These are phyloP conservation scores for Coniella vitis DNA, from an alignment of 2,329 filamentous ascomycete genomes.

Conservation along the genomic window DNA sequence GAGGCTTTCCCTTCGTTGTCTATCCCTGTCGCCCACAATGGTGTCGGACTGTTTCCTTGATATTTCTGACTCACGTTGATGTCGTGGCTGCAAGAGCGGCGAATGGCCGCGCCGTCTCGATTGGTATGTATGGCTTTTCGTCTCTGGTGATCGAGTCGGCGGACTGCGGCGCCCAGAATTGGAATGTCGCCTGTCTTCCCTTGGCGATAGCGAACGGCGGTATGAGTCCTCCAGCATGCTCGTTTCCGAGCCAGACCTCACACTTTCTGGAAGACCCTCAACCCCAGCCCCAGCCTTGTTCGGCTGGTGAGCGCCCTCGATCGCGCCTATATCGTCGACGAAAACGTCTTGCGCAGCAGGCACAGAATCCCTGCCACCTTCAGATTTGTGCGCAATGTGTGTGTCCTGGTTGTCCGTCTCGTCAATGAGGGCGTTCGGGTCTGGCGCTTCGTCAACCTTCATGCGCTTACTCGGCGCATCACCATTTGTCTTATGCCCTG, in stretches of 20 bases:
- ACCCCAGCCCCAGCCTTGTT: not conserved
- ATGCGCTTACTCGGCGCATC: conserved; percentile 12
- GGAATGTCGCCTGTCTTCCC: not conserved
- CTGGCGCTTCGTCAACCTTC: not conserved
- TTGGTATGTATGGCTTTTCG: not conserved
- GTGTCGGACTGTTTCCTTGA: conserved; percentile 6
- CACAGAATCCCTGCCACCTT: not conserved
- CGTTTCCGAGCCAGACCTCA: not conserved
- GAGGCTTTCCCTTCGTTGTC: conserved; percentile 35
- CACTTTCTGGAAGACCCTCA: not conserved
- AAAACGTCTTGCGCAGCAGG: not conserved
- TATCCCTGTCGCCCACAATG: conserved; percentile 6
- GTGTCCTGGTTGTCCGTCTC: not conserved
- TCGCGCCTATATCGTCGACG: not conserved
- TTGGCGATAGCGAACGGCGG: not conserved
- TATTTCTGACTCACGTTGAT: conserved; percentile 9
- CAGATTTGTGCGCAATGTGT: not conserved
- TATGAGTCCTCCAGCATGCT: not conserved
- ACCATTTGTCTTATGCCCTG: conserved; percentile 1
- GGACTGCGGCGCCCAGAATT: not conserved
- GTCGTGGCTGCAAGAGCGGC: not conserved
- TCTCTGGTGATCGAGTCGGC: not conserved
- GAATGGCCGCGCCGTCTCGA: not conserved
- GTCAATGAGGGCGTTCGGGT: not conserved
- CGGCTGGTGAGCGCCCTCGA: not conserved